phyloP scores from a whole-genome alignment of 2,329 filamentous ascomycete species.

The Pyrenophora teres region DNA sequence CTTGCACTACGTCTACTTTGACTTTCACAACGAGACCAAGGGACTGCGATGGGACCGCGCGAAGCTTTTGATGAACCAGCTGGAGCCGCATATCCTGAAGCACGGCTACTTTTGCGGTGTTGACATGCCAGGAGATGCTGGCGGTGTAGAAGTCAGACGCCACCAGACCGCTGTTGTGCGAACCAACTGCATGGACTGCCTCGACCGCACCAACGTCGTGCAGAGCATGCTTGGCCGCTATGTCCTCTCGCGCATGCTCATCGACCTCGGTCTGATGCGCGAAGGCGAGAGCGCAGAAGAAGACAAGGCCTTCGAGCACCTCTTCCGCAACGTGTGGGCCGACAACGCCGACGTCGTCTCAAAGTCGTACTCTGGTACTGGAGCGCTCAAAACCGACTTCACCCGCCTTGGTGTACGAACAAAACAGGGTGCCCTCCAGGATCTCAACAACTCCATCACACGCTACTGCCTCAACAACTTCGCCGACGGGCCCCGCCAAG shows the following conservation, averaged over 20 bases:
- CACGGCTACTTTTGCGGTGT: constrained; percentile 93
- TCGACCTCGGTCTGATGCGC: constrained; percentile 78
- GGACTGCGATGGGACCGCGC: constrained; percentile 92
- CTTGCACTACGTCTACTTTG: constrained; percentile 96
- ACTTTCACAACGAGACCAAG: constrained; percentile 98
- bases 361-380: constrained; percentile 90
- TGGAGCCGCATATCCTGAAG: constrained; percentile 73
- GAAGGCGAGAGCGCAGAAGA: constrained; percentile 79
- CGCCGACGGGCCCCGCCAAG: constrained; percentile 87
- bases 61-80: constrained; percentile 79
- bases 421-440: constrained; percentile 80
- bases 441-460: constrained; percentile 84
- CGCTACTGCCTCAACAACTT: constrained; percentile 96
- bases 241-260: constrained; percentile 85
- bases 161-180: constrained; percentile 89
- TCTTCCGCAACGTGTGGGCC: constrained; percentile 98
- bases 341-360: constrained; percentile 98
- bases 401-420: constrained; percentile 92
- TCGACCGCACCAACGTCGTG: constrained; percentile 96
- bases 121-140: constrained; percentile 77
- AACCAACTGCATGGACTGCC: constrained; percentile 99
- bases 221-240: constrained; percentile 95
- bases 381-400: constrained; percentile 96
- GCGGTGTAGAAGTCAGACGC: constrained; percentile 77
- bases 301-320: constrained; percentile 79